Evolutionary conservation across 192 early-diverging fungal species (phyloP), one percentile per base, ranked within the genome.

Genomic region (Umbelopsis sp.): DNA sequence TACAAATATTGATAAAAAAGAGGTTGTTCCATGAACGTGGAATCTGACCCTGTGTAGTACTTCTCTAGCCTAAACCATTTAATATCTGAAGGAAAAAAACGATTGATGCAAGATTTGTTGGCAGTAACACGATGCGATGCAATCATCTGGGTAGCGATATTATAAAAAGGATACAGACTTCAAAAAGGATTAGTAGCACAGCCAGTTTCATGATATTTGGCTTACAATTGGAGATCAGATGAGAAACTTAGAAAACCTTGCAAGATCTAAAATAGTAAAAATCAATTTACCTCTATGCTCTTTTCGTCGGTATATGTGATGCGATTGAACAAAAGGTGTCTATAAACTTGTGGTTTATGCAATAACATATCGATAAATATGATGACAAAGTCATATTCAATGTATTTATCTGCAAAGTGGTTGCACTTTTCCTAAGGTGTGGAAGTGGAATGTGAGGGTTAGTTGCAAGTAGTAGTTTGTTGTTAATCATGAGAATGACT

Each of bases 321-420:
- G 62, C 91, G 84, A 80, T 97, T 97, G 71, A 93, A 91, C 16
- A 97, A 75, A 54, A 97, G 65, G 75, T 97, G 95, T 8, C 93
- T 85, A 79, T 94, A 97, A 3, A 92, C 93, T 68, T 92, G 91
- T 45, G 89, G 86, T 77, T 94, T 93, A 76, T 93, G 91, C 49
- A 97, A 83, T 16, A 96, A 75, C 94, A 97, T 92, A 80, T 97
- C 95, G 72, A 97, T 93, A 72, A 95, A 95, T 65, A 94, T 87
- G 47, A 95, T 88, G 20, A 95, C 85, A 71, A 90, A 86, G 73
- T 97, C 95, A 78, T 92, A 89, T 79, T 97, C 95, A 44, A 96
- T 87, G 81, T 97, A 97, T 74, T 94, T 94, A 86, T 97, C 95
- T 45, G 93, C 94, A 75, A 95, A 92, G 47, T 90, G 82, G 41